Evolutionary conservation across 805 yeast genomes (phyloP), one percentile per base, ranked within the genome.

Genomic region (Kuraishia hungarica): DNA sequence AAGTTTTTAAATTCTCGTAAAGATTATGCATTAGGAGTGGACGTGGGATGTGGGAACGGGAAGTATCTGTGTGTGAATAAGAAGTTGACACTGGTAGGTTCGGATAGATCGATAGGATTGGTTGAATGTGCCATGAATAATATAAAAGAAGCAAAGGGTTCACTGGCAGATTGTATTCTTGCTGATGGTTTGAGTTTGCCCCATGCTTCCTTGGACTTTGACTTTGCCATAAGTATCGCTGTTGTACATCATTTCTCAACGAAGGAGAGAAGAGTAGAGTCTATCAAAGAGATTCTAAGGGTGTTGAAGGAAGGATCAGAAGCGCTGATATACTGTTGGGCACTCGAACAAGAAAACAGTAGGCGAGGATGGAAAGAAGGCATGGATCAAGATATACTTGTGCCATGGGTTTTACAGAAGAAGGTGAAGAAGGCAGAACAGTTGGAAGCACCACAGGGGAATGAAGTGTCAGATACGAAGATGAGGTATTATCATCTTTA

Each of bases 31-130:
- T 58, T 93, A 0, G 99, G 99, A 1, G 75, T 91, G 28, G 99
- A 94, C 71, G 89, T 93, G 21, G 99, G 99, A 0, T 93, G 98
- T 68, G 99, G 99, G 2, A 94, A 94, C 67, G 99, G 99, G 1
- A 94, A 94, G 66, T 94, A 94, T 66, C 68, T 93, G 48, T 79
- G 79, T 1, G 79, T 91, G 13, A 92, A 93, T 67, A 74, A 78
- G 8, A 76, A 86, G 50, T 67, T 93, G 2, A 85, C 68, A 63
- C 77, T 92, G 28, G 67, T 93, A 19, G 98, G 97, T 47, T 82
- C 77, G 54, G 93, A 86, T 59, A 76, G 86, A 54, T 87, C 94
- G 0, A 80, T 79, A 51, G 92, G 93, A 0, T 70, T 88, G 46
- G 76, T 87, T 13, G 68, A 67, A 19, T 87, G 90, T 69, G 94